Evolutionary conservation across 352 stramenopile species (phyloP), one percentile per base, ranked within the genome.

Genomic region (Elongisporangium anandrum): DNA sequence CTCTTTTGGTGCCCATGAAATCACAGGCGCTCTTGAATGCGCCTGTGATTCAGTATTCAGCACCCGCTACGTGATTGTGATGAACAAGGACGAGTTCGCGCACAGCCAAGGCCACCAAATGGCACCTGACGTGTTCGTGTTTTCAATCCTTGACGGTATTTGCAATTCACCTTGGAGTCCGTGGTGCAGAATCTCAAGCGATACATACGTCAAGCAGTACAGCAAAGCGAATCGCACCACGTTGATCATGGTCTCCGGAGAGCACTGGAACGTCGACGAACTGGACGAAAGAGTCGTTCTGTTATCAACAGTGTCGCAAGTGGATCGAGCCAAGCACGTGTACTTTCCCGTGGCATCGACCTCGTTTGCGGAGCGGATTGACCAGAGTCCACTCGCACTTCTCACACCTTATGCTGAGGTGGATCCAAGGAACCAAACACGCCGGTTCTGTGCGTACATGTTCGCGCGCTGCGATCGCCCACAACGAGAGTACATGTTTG

Each of bases 401-500:
- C 59, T 87, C 7, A 50, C 52, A 4, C 34, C 63, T 10, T 29
- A 10, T 21, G 20, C 21, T 12, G 21, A n/a, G 0, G n/a, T 2
- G 4, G 3, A 23, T 56, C 21, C 39, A 34, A n/a, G 19, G 16
- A 19, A 23, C 29, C 21, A 47, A 59, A 17, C 34, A 9, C 59
- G 70, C 17, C 56, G 55, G 29, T 83, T 86, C 23, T 87, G 78
- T 57, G 63, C 75, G 2, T 85, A 87, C 52, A 52, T 85, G 59
- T 84, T 84, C 49, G 70, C 68, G 4, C 72, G 64, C 3, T 89
- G 79, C 34, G 67, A 85, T 24, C 67, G 66, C 16, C 72, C 66
- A 0, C 75, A 83, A 7, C 75, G 72, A 41, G 65, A 84, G 51
- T 85, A 83, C 59, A 83, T 86, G 58, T 83, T 76, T 39, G 67